These are phyloP conservation scores for Ceratonia siliqua DNA, from an alignment of 306 rosid species.

Conservation along the genomic window DNA sequence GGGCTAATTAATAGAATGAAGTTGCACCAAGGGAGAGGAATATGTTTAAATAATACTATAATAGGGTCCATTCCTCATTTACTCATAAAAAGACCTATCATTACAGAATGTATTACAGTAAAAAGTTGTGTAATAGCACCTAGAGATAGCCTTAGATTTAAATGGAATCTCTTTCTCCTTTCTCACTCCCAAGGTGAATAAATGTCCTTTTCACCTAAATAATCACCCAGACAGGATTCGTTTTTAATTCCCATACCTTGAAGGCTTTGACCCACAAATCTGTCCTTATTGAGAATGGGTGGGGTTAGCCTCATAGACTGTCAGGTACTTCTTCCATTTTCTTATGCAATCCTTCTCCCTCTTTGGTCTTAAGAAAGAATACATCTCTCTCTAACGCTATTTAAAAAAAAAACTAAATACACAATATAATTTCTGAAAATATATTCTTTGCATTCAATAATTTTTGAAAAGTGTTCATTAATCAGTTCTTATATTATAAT, in stretches of 20 bases:
- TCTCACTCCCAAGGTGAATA: conserved; percentile 71
- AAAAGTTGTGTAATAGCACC: conserved; percentile 48
- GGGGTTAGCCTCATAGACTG: conserved; percentile 47
- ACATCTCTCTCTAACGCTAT: conserved; percentile 19
- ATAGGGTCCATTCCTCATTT: conserved; percentile 26
- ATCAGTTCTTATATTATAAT: too few relatives aligned
- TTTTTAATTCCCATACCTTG: conserved; percentile 55
- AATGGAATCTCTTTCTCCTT: conserved; percentile 73
- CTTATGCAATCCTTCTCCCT: conserved; percentile 38
- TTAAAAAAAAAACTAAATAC: too few relatives aligned
- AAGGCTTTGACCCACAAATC: conserved; percentile 90
- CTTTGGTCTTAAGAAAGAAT: conserved; percentile 34
- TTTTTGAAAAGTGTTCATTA: too few relatives aligned
- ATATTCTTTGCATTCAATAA: too few relatives aligned
- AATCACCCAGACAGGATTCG: conserved; percentile 54
- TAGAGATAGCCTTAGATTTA: conserved; percentile 49
- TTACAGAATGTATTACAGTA: conserved; percentile 49
- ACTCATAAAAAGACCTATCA: conserved; percentile 8
- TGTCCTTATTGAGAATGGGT: conserved; percentile 59
- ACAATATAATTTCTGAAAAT: too few relatives aligned
- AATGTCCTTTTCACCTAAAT: conserved; percentile 76
- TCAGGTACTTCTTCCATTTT: conserved; percentile 42
- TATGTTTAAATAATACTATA: conserved; percentile 28
- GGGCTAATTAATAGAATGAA: conserved; percentile 35
- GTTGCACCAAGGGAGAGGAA: conserved; percentile 39